These are phyloP conservation scores for Cladosporium sp. DNA, from an alignment of 2,329 filamentous ascomycete species.

Conservation along the genomic window DNA sequence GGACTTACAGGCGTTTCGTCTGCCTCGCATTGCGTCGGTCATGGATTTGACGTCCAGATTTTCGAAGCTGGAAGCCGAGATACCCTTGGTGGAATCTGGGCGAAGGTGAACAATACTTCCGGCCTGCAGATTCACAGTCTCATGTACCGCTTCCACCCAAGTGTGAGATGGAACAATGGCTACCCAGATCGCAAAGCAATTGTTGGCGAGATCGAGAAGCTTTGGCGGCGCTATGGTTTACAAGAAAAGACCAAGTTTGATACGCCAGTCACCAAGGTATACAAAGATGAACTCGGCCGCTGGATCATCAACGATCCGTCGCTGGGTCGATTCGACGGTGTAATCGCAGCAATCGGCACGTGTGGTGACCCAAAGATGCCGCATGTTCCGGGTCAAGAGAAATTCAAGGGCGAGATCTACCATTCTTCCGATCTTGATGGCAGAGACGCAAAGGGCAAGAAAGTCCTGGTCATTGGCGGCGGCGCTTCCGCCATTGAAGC, in stretches of 20 bases:
- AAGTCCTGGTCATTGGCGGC: conserved; percentile 70
- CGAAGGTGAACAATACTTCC: conserved; percentile 62
- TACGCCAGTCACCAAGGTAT: conserved; percentile 64
- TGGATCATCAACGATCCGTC: conserved; percentile 75
- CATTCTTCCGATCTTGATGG: conserved; percentile 75
- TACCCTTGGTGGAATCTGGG: conserved; percentile 37
- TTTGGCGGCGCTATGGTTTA: conserved; percentile 74
- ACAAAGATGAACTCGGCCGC: conserved; percentile 61
- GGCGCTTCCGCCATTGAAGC: conserved; percentile 80
- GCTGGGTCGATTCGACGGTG: conserved; percentile 70
- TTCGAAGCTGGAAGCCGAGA: conserved; percentile 69
- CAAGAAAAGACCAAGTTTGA: conserved; percentile 69
- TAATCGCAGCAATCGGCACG: conserved; percentile 74
- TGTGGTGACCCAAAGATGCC: conserved; percentile 76
- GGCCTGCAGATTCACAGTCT: conserved; percentile 78
- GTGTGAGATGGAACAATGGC: conserved; percentile 67
- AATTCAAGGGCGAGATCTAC: conserved; percentile 67
- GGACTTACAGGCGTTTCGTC: conserved; percentile 70
- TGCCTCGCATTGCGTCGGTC: conserved; percentile 76
- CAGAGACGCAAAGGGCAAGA: conserved; percentile 65
- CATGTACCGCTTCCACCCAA: conserved; percentile 86
- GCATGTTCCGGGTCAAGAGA: conserved; percentile 54
- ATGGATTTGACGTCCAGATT: conserved; percentile 77
- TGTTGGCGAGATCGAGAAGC: conserved; percentile 62
- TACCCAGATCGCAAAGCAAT: conserved; percentile 77